phyloP scores from a whole-genome alignment of 2,329 filamentous ascomycete species.

The Talaromyces sp. region DNA sequence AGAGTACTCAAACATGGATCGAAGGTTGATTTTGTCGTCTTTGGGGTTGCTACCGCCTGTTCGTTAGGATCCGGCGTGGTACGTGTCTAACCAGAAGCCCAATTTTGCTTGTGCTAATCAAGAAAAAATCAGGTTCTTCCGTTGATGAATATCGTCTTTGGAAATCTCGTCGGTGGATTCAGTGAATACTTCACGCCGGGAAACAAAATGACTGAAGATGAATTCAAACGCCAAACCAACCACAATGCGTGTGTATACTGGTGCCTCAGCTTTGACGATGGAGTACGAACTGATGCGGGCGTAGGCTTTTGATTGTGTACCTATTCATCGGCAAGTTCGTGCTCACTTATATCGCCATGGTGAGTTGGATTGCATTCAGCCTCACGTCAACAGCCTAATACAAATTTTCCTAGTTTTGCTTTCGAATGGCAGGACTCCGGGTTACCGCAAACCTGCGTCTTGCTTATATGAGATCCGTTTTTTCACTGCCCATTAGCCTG shows the following conservation, averaged over 20 bases:
- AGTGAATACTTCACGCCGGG: slow-evolving; percentile 48
- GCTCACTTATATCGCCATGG: slow-evolving; percentile 52
- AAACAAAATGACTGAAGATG: slow-evolving; percentile 36
- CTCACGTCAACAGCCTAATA: background rate
- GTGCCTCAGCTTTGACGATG: background rate
- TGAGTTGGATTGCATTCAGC: slow-evolving; percentile 21
- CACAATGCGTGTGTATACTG: slow-evolving; percentile 25
- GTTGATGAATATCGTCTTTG: slow-evolving; percentile 57
- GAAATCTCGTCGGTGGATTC: slow-evolving; percentile 51
- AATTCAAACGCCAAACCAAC: slow-evolving; percentile 49
- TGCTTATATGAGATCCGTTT: slow-evolving; percentile 45
- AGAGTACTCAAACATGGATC: background rate
- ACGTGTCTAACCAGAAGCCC: background rate
- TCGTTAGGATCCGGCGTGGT: background rate
- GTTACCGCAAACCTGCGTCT: slow-evolving; percentile 48
- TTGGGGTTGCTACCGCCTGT: background rate
- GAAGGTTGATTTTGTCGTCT: background rate
- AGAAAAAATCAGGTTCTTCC: slow-evolving; percentile 23
- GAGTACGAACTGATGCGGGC: background rate
- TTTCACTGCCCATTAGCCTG: slow-evolving; percentile 45
- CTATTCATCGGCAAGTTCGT: slow-evolving; percentile 52
- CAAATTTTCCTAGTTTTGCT: slow-evolving; percentile 31
- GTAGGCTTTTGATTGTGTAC: slow-evolving; percentile 53
- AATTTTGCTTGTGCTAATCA: background rate
- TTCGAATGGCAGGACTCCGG: slow-evolving; percentile 46